These are phyloP conservation scores for Magnusiomyces ingens DNA, from an alignment of 1,139 yeast species.

Conservation along the genomic window DNA sequence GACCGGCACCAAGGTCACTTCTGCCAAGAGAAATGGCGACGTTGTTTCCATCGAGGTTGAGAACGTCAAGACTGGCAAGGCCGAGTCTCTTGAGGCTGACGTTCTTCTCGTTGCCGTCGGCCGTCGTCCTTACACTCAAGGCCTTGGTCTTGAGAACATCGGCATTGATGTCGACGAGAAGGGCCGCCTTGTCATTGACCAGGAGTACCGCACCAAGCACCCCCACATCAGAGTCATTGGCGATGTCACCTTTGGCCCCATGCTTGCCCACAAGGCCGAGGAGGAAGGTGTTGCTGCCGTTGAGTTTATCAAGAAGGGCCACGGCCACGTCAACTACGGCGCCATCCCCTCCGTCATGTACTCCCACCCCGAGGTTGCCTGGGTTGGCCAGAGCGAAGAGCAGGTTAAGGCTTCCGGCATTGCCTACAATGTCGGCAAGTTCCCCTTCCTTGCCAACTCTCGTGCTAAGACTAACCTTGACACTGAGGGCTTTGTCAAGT, in stretches of 20 bases:
- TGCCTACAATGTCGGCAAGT: conserved; percentile 89
- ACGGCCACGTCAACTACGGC: conserved; percentile 97
- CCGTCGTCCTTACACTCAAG: conserved; percentile 94
- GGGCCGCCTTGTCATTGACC: conserved; percentile 91
- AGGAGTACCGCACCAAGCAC: conserved; percentile 85
- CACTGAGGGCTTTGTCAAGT: conserved; percentile 95
- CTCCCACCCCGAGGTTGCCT: conserved; percentile 98
- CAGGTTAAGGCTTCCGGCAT: conserved; percentile 92
- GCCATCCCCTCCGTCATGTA: conserved; percentile 98
- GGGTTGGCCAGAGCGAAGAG: conserved; percentile 97
- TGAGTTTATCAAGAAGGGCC: conserved; percentile 86
- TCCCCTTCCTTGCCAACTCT: conserved; percentile 98
- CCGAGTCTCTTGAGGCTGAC: conserved; percentile 78
- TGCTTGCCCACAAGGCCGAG: conserved; percentile 99
- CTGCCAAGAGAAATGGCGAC: conserved; percentile 85
- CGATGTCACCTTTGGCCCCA: conserved; percentile 96
- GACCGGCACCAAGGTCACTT: conserved; percentile 82
- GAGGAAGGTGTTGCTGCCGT: conserved; percentile 99
- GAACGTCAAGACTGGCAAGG: conserved; percentile 79
- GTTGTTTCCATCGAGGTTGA: conserved; percentile 88
- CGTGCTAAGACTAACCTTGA: conserved; percentile 98
- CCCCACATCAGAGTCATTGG: conserved; percentile 96
- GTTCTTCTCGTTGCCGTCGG: conserved; percentile 96
- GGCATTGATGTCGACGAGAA: conserved; percentile 87
- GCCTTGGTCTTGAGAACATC: conserved; percentile 78